A percentile compares a stretch with the other conserved stretches of the same genome.
These are phyloP conservation scores for Aspergillus nomiae DNA, from an alignment of 2,329 filamentous ascomycete species.

Conservation along the genomic window DNA sequence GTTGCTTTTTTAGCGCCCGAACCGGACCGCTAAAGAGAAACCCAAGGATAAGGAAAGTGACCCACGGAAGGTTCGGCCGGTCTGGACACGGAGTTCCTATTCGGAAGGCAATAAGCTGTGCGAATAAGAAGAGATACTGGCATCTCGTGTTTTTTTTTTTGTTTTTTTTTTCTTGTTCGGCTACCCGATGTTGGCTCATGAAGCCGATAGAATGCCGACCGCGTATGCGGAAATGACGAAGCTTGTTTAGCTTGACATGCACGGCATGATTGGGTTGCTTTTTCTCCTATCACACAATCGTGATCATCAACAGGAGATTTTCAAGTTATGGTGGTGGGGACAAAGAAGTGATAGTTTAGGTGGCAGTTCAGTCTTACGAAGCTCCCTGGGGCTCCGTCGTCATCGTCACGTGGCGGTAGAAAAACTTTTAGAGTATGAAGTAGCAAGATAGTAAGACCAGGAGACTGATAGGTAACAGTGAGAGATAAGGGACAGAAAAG, in stretches of 20 bases:
- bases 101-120: not conserved
- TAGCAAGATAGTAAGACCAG: not conserved
- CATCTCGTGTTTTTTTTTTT: not conserved
- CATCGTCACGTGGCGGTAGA: constrained; percentile 11
- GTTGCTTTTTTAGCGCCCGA: constrained; percentile 21
- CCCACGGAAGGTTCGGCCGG: constrained; percentile 12
- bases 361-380: constrained; percentile 14
- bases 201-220: constrained; percentile 1
- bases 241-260: not conserved
- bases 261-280: not conserved
- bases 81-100: constrained; percentile 9
- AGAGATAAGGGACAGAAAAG: not conserved
- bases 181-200: constrained; percentile 8
- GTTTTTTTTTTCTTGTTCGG: not conserved
- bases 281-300: constrained; percentile 6
- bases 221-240: constrained; percentile 3
- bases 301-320: constrained; percentile 5
- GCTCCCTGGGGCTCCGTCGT: constrained; percentile 3
- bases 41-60: constrained; percentile 8
- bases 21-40: constrained; percentile 13
- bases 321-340: constrained; percentile 7
- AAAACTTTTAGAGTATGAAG: not conserved
- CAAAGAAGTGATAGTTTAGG: not conserved
- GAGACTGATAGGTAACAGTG: not conserved
- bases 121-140: constrained; percentile 5